Evolutionary conservation across 441 rosid species (phyloP).

Genomic region (Populus trichocarpa): DNA sequence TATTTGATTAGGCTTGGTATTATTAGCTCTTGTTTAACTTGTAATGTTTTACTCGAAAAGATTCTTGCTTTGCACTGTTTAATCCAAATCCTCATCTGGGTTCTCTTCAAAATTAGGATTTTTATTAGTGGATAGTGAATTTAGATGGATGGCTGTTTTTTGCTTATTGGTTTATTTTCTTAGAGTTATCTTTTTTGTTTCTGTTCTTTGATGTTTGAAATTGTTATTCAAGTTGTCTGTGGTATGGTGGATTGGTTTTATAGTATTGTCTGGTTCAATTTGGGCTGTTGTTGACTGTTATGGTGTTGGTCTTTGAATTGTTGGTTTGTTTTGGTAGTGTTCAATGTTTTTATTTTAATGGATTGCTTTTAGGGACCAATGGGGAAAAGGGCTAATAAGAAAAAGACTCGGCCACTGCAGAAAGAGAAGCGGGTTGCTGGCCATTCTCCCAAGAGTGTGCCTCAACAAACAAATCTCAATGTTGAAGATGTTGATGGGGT

Average conservation of each 20-base stretch:
- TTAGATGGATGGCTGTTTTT: neutral
- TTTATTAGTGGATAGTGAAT: neutral
- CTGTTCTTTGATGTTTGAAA: neutral
- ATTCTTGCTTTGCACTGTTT: neutral
- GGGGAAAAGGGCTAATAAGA: slow-evolving; percentile 91
- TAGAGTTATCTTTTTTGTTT: neutral
- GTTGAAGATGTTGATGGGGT: slow-evolving; percentile 31
- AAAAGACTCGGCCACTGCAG: slow-evolving; percentile 50
- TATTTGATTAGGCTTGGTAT: neutral
- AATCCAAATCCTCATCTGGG: slow-evolving; percentile 22
- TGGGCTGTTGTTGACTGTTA: slow-evolving; percentile 5
- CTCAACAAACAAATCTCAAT: slow-evolving; percentile 32
- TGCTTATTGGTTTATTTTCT: neutral
- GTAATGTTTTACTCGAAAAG: neutral
- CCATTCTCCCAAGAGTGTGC: slow-evolving; percentile 33
- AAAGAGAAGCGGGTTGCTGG: slow-evolving; percentile 44
- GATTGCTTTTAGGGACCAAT: slow-evolving; percentile 46
- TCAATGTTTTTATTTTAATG: slow-evolving; percentile 9
- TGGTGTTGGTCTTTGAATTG: slow-evolving; percentile 7
- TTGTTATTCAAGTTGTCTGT: neutral
- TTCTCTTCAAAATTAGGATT: neutral
- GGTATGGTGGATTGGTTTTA: neutral
- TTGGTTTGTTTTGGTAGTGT: slow-evolving; percentile 13
- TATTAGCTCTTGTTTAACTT: neutral
- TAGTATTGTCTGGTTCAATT: slow-evolving; percentile 1